These are phyloP conservation scores for Acacia confusa DNA, from an alignment of 306 rosid genomes.

Conservation along the genomic window DNA sequence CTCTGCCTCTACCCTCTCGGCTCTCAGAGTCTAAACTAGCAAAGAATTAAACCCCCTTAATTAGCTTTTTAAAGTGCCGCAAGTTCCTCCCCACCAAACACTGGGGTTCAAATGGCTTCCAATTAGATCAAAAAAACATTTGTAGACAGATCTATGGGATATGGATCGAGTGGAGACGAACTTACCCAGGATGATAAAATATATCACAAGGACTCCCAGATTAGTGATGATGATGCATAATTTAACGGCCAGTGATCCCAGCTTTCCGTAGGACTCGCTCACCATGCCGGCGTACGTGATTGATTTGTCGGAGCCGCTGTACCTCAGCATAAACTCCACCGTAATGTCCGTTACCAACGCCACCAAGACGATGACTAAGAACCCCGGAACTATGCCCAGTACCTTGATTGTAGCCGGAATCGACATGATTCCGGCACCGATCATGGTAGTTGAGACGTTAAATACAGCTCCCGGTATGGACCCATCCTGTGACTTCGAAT, in stretches of 20 bases:
- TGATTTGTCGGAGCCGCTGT: conserved; percentile 46
- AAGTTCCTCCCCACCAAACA: background rate
- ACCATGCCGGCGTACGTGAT: conserved; percentile 55
- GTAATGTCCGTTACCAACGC: conserved; percentile 50
- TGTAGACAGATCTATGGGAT: background rate
- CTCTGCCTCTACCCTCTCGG: too few relatives aligned
- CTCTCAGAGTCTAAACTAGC: too few relatives aligned
- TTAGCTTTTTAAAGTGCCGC: background rate
- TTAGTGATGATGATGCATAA: conserved; percentile 53
- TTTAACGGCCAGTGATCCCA: conserved; percentile 50
- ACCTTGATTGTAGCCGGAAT: conserved; percentile 68
- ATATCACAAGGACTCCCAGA: conserved; percentile 56
- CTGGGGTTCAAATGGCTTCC: background rate
- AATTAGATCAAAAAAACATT: background rate
- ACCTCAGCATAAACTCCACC: conserved; percentile 56
- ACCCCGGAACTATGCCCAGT: conserved; percentile 54
- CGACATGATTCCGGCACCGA: conserved; percentile 73
- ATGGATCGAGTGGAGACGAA: background rate
- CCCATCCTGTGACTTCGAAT: conserved; percentile 22
- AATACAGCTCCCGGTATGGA: conserved; percentile 49
- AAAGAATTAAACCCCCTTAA: background rate
- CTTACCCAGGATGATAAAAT: conserved; percentile 58
- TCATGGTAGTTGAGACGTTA: conserved; percentile 63
- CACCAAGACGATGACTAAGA: conserved; percentile 40
- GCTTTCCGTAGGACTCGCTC: conserved; percentile 49